These are phyloP conservation scores for Leccinum uliginosum DNA, from an alignment of 768 basidiomycete species.

Conservation along the genomic window DNA sequence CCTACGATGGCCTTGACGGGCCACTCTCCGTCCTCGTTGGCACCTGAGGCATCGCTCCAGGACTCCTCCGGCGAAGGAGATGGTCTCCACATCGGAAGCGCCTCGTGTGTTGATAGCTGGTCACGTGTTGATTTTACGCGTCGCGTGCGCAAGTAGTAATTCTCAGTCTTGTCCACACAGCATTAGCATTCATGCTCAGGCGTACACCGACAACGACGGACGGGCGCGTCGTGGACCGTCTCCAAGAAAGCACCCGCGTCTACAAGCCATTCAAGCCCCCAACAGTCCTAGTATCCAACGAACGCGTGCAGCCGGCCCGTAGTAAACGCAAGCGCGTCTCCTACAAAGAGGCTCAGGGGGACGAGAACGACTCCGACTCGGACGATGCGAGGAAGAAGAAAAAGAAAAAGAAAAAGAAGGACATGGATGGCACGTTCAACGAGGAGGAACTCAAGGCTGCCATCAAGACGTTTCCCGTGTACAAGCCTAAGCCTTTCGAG, in stretches of 20 bases:
- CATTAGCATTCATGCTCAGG: constrained; percentile 63
- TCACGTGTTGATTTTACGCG: constrained; percentile 25
- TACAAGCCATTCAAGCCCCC: constrained; percentile 83
- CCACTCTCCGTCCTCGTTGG: constrained; percentile 30
- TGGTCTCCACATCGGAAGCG: constrained; percentile 21
- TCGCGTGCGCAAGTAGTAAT: no score
- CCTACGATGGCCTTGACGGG: constrained; percentile 27
- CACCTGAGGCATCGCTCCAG: constrained; percentile 31
- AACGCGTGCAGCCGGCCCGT: constrained; percentile 60
- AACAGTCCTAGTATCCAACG: constrained; percentile 38
- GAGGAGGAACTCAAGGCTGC: constrained; percentile 60
- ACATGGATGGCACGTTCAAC: constrained; percentile 56
- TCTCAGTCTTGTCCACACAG: neutral
- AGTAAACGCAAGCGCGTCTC: constrained; percentile 89
- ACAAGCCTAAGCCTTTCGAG: constrained; percentile 80
- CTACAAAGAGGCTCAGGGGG: constrained; percentile 68
- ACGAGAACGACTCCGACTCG: constrained; percentile 55
- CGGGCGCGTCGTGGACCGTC: constrained; percentile 61
- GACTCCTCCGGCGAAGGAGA: constrained; percentile 29
- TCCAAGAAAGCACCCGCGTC: constrained; percentile 67
- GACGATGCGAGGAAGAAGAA: constrained; percentile 49
- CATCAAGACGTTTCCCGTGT: constrained; percentile 72
- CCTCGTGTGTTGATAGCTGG: neutral
- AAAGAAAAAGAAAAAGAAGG: constrained; percentile 63
- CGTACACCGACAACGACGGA: constrained; percentile 67